A percentile compares a stretch with the other conserved stretches of the same genome.
phyloP scores from a whole-genome alignment of 2,329 filamentous ascomycete genomes.

The Colletotrichum caudatum region DNA sequence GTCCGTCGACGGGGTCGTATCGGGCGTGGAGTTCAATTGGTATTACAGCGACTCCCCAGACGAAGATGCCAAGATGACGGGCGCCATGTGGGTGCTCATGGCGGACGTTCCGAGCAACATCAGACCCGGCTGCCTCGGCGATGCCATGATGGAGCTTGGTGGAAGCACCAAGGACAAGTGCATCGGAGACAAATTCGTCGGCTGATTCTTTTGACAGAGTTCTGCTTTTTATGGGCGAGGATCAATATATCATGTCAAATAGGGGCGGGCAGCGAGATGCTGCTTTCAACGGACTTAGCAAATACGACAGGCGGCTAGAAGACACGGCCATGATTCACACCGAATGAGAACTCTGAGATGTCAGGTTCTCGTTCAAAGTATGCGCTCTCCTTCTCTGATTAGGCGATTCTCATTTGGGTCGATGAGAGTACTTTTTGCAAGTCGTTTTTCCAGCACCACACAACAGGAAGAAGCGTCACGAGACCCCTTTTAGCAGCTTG shows the following conservation, averaged over 20 bases:
- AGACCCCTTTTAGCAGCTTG: neutral
- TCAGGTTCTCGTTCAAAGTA: neutral
- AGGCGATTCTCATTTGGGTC: neutral
- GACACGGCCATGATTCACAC: neutral
- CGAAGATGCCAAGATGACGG: conserved; percentile 4
- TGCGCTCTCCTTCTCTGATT: neutral
- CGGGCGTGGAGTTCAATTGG: conserved; percentile 15
- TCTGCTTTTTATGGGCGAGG: neutral
- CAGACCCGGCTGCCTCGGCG: conserved; percentile 1
- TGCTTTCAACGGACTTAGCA: neutral
- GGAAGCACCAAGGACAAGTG: neutral
- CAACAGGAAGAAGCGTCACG: neutral
- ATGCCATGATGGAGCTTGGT: neutral
- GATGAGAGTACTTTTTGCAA: neutral
- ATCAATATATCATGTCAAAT: neutral
- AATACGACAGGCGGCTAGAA: neutral
- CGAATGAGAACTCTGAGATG: neutral
- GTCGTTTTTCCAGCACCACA: neutral
- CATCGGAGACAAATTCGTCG: neutral
- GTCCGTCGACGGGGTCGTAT: neutral
- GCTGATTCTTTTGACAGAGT: neutral
- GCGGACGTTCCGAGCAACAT: conserved; percentile 12
- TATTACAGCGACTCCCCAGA: conserved; percentile 1
- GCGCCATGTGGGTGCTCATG: conserved; percentile 11
- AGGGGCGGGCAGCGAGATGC: neutral